phyloP scores from a whole-genome alignment of 257 asterid species.

The Gentiana straminea region DNA sequence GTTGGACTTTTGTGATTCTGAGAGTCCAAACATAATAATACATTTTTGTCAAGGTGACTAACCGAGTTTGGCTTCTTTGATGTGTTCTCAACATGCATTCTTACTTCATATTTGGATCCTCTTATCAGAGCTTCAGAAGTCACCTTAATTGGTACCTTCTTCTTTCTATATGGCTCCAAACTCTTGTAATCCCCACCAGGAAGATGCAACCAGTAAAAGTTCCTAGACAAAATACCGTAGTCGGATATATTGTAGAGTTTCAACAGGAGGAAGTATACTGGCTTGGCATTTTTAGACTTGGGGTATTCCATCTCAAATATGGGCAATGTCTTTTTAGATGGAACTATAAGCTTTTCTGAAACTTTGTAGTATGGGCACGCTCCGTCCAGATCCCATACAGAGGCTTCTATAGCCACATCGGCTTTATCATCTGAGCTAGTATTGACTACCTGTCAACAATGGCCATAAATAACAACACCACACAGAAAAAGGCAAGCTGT shows the following conservation, averaged over 20 bases:
- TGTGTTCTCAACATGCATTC: slow-evolving; percentile 52
- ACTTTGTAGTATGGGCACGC: slow-evolving; percentile 51
- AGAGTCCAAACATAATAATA: slow-evolving; percentile 10
- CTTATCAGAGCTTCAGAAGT: slow-evolving; percentile 43
- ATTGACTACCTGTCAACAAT: slow-evolving; percentile 47
- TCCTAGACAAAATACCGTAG: slow-evolving; percentile 55
- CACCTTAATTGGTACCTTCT: slow-evolving; percentile 40
- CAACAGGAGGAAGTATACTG: slow-evolving; percentile 85
- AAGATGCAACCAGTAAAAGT: slow-evolving; percentile 90
- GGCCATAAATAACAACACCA: not conserved
- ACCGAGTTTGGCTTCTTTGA: slow-evolving; percentile 44
- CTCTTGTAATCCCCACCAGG: slow-evolving; percentile 74
- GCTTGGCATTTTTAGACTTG: slow-evolving; percentile 52
- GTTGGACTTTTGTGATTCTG: slow-evolving; percentile 1
- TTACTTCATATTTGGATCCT: slow-evolving; percentile 56
- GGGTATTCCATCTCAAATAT: slow-evolving; percentile 68
- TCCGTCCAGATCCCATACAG: slow-evolving; percentile 80
- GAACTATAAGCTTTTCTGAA: slow-evolving; percentile 50
- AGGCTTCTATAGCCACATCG: slow-evolving; percentile 62
- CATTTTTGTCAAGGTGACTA: slow-evolving; percentile 24
- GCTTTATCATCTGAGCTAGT: slow-evolving; percentile 49
- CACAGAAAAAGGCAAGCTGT: not conserved
- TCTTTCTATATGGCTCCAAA: slow-evolving; percentile 55
- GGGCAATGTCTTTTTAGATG: slow-evolving; percentile 51
- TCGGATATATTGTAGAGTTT: slow-evolving; percentile 57